Evolutionary conservation across 225 moss, liverwort and hornwort species (phyloP), one percentile per base, ranked within the genome.

Genomic region (Ulota crispa): DNA sequence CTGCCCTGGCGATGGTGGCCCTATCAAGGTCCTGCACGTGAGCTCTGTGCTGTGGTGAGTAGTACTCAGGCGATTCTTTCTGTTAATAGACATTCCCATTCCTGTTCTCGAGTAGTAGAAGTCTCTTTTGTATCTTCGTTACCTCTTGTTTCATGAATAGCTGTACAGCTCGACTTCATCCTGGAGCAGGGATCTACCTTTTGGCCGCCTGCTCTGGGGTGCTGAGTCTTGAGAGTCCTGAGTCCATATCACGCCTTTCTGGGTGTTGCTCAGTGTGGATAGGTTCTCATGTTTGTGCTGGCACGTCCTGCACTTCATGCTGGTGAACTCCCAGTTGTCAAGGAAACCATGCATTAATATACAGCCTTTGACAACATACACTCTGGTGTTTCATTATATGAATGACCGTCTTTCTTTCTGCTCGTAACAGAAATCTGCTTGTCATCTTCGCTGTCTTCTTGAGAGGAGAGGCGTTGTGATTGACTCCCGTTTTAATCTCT

Each of bases 101-200:
- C 53, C 79, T 80, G 71, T 72, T 80, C 80, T 82, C 70, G 77
- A 80, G 66, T 79, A 79, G 72, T 34, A 82, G 79, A 82, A 82
- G 57, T 84, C 45, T 45, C 45, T 50, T 50, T 82, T 79, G 80
- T 81, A 86, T 63, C 81, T 84, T 76, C 78, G 75, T 62, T 84
- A 62, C 47, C 47, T 76, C 57, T 74, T 72, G 78, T 83, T 84
- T 84, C 84, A 80, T 86, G 81, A 84, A 78, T 73, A 83, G 83
- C 73, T 83, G 83, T 86, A 88, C 74, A 83, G 85, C 83, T 78
- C 64, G 81, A 70, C 80, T 31, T 73, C n/a, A 64, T 37, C 69
- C 72, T 74, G 70, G 68, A 82, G 67, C 41, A 75, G 86, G 53
- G 18, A 3, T 62, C 67, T 28, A 9, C 1, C 67, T 65, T 80